Percentiles rank a stretch among this genome's conserved stretches.
These are phyloP conservation scores for Medicago lupulina DNA, from an alignment of 306 rosid species.

Conservation along the genomic window DNA sequence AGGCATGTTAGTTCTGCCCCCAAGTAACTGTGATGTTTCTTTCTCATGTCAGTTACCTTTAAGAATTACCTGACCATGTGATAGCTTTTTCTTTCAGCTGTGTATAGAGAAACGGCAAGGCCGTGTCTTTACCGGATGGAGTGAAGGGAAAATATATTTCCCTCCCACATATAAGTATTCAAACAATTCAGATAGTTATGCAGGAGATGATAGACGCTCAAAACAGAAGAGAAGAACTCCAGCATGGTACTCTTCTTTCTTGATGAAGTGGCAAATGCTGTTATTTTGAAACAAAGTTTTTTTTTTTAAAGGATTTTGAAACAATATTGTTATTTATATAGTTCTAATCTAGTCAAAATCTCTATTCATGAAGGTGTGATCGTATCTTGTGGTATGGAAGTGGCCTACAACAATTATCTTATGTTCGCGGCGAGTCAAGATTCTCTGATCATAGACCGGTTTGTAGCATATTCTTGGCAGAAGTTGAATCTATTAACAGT, in stretches of 20 bases:
- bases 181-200: slow-evolving; percentile 90
- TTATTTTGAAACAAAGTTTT: slow-evolving; percentile 8
- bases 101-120: slow-evolving; percentile 78
- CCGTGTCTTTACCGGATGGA: slow-evolving; percentile 87
- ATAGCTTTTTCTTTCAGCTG: slow-evolving; percentile 62
- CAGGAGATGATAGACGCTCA: slow-evolving; percentile 80
- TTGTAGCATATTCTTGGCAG: slow-evolving; percentile 76
- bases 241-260: slow-evolving; percentile 73
- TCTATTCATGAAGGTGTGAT: slow-evolving; percentile 83
- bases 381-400: slow-evolving; percentile 92
- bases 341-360: slow-evolving; percentile 27
- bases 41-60: slow-evolving; percentile 23
- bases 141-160: slow-evolving; percentile 90
- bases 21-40: slow-evolving; percentile 8
- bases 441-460: slow-evolving; percentile 99
- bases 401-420: slow-evolving; percentile 82
- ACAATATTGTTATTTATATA: slow-evolving; percentile 7
- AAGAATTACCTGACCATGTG: slow-evolving; percentile 44
- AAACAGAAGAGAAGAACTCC: slow-evolving; percentile 99
- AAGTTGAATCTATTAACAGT: slow-evolving; percentile 76
- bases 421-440: slow-evolving; percentile 93
- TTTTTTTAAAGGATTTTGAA: neutral
- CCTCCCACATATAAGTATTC: slow-evolving; percentile 99
- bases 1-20: slow-evolving; percentile 61
- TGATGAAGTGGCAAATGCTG: neutral